phyloP scores from a whole-genome alignment of 768 basidiomycete species.

The Mycena vulgaris region DNA sequence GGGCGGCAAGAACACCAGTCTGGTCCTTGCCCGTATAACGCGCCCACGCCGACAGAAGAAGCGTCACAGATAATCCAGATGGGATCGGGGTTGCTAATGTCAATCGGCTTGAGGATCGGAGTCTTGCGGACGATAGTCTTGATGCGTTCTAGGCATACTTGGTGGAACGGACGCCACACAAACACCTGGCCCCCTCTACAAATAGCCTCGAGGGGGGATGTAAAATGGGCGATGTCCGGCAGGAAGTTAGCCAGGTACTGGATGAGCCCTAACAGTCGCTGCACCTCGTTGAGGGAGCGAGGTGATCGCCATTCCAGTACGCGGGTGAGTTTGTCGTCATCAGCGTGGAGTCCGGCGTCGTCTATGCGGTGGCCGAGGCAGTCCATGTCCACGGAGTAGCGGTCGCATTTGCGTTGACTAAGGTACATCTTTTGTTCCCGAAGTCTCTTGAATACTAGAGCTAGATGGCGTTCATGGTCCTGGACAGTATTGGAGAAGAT shows the following conservation, averaged over 20 bases:
- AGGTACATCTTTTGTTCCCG: conserved; percentile 21
- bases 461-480: not conserved
- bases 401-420: conserved; percentile 43
- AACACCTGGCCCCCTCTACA: not conserved
- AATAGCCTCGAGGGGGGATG: conserved; percentile 1
- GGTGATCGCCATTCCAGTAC: conserved; percentile 2
- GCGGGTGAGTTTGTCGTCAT: not conserved
- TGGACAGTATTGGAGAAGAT: not conserved
- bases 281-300: not conserved
- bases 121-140: not conserved
- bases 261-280: not conserved
- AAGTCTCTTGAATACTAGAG: not conserved
- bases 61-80: no score
- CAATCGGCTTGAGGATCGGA: not conserved
- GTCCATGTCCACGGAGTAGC: conserved; percentile 23
- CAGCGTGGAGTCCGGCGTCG: not conserved
- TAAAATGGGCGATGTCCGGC: conserved; percentile 6
- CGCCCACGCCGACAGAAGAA: no score
- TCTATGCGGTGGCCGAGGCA: not conserved
- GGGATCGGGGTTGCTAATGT: not conserved
- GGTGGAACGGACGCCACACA: conserved; percentile 3
- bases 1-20: conserved; percentile 1
- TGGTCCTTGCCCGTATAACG: not conserved
- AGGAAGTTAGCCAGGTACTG: conserved; percentile 7
- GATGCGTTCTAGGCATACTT: not conserved